phyloP scores from a whole-genome alignment of 164 flowering plant genomes.

The Sedum album region DNA sequence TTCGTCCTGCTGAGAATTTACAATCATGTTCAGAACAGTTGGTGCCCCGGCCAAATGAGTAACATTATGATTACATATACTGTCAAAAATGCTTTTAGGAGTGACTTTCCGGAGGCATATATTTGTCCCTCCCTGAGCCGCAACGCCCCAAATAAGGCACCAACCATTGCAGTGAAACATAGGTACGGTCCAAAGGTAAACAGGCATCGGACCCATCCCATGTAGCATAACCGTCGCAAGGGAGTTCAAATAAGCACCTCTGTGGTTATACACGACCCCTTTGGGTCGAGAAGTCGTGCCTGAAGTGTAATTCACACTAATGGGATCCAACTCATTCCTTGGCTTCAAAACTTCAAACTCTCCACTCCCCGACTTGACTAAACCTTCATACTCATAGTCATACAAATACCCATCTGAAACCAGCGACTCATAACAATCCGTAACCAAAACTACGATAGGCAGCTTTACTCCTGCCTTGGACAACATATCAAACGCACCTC shows the following conservation, averaged over 20 bases:
- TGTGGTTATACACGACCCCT: slow-evolving; percentile 42
- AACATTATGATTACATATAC: slow-evolving; percentile 25
- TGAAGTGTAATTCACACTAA: slow-evolving; percentile 38
- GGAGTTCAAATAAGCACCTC: slow-evolving; percentile 46
- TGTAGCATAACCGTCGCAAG: slow-evolving; percentile 25
- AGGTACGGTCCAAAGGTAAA: slow-evolving; percentile 44
- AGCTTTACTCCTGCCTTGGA: slow-evolving; percentile 15
- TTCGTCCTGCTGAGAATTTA: slow-evolving; percentile 17
- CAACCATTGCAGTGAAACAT: slow-evolving; percentile 54
- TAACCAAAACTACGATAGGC: slow-evolving; percentile 37
- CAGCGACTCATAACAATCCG: slow-evolving; percentile 21
- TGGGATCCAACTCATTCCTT: slow-evolving; percentile 32
- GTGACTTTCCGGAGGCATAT: slow-evolving; percentile 28
- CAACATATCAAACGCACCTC: slow-evolving; percentile 30
- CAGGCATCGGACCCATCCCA: slow-evolving; percentile 27
- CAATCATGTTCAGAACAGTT: slow-evolving; percentile 38
- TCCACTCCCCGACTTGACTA: slow-evolving; percentile 16
- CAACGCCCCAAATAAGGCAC: slow-evolving; percentile 42
- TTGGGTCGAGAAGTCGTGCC: slow-evolving; percentile 53
- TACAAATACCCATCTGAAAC: neutral
- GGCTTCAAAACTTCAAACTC: slow-evolving; percentile 24
- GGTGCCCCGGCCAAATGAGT: slow-evolving; percentile 48
- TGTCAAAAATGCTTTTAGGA: slow-evolving; percentile 27
- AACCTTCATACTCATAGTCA: slow-evolving; percentile 35
- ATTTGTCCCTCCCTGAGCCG: slow-evolving; percentile 42